Percentiles rank a stretch among this genome's conserved stretches.
Conservation (phyloP, 331 rosid genomes). For the Phaseolus coccineus region DNA sequence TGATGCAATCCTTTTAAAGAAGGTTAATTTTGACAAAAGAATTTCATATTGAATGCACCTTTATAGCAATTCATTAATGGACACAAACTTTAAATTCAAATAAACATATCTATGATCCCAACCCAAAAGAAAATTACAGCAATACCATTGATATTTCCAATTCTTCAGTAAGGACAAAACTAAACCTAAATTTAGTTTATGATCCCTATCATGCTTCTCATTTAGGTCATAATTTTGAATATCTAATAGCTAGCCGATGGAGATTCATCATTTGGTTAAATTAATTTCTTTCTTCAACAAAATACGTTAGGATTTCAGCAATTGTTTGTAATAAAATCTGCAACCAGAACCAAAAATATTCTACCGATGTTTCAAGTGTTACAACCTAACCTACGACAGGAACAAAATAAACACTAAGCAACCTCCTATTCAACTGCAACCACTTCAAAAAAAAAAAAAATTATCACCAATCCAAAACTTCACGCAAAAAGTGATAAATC, state of each 20-base stretch:
- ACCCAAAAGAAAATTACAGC: background rate
- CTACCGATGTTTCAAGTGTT: background rate
- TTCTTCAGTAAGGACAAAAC: background rate
- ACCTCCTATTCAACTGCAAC: background rate
- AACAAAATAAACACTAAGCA: background rate
- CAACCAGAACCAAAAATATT: background rate
- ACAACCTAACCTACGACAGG: background rate
- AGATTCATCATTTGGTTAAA: background rate
- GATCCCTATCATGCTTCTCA: background rate
- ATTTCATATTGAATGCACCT: conserved; percentile 1
- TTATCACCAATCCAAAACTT: conserved; percentile 13
- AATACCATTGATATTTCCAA: background rate
- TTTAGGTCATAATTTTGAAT: background rate
- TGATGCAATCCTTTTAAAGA: background rate
- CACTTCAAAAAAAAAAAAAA: background rate
- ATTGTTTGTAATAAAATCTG: background rate
- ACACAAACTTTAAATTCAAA: background rate
- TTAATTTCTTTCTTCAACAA: conserved; percentile 22
- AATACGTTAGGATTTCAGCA: background rate
- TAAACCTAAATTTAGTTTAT: background rate
- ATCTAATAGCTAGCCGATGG: background rate
- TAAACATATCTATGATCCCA: conserved; percentile 1
- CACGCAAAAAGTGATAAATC: background rate
- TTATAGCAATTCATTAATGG: background rate
- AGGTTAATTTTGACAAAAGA: background rate